Evolutionary conservation across 1,139 yeast species (phyloP), one percentile per base, ranked within the genome.

Genomic region (Scheffersomyces segobiensis): DNA sequence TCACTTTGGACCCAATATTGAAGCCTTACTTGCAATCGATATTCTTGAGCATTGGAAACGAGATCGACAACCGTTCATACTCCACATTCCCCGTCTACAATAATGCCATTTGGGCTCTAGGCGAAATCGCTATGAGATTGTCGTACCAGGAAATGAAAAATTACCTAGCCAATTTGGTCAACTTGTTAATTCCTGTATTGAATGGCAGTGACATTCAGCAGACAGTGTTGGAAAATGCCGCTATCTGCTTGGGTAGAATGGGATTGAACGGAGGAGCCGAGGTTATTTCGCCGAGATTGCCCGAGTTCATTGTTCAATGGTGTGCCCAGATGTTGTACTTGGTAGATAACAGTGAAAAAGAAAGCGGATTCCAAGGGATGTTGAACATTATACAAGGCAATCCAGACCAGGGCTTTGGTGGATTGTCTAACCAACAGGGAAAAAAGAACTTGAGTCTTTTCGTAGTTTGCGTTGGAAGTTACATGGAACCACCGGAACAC

Each of bases 51-150:
- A 83, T 90, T 61, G 88, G 93, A 5, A 85, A 87, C 62, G 97
- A 91, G 69, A 79, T 89, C 63, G 77, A 83, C 58, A 82, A 79
- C 65, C 71, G 87, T 60, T 74, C 80, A 53, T 77, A 75, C 67
- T 75, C 76, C 57, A 75, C 91, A 62, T 76, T 81, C 72, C 84
- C 95, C 20, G 88, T 91, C 54, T 84, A 88, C 72, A 91, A 93
- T 71, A 95, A 95, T 73, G 97, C 98, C 0, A 87, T 92, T 55
- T 95, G 99, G 99, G 85, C 97, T 1, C 76, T 91, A 20, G 99
- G 99, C 47, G 97, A 95, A 72, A 85, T 96, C 49, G 80, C 91
- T 1, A 79, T 93, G 67, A 83, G 91, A 62, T 70, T 88, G 39
- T 65, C 81, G 3, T 71, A 75, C 21, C 79, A 75, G 5, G 84